Evolutionary conservation across 352 stramenopile species (phyloP).

Genomic region (Phytophthora crassamura): DNA sequence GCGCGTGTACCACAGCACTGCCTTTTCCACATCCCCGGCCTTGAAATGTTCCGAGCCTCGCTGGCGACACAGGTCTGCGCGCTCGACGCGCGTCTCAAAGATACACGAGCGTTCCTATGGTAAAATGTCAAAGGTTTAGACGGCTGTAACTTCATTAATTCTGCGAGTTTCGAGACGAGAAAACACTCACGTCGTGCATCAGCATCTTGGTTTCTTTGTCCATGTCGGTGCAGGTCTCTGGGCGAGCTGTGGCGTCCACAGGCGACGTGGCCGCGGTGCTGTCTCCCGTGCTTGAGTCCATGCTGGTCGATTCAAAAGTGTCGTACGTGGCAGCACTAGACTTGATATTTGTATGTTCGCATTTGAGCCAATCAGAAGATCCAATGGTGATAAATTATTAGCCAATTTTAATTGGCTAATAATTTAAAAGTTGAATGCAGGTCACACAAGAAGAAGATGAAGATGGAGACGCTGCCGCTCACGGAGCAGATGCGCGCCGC

Average conservation of each 20-base stretch:
- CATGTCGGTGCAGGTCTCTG: slow-evolving; percentile 10
- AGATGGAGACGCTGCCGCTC: slow-evolving; percentile 22
- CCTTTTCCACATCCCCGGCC: slow-evolving; percentile 45
- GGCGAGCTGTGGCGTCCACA: background rate
- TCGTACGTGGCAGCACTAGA: slow-evolving; percentile 20
- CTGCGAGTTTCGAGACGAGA: slow-evolving; percentile 1
- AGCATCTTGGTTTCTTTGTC: slow-evolving; percentile 43
- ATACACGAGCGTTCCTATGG: slow-evolving; percentile 82
- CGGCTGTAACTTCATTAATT: slow-evolving; percentile 5
- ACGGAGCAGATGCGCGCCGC: slow-evolving; percentile 61
- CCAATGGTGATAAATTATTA: no score
- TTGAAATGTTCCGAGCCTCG: slow-evolving; percentile 71
- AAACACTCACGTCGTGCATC: slow-evolving; percentile 38
- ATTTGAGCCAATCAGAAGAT: slow-evolving; percentile 17
- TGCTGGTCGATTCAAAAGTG: slow-evolving; percentile 14
- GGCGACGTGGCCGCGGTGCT: background rate
- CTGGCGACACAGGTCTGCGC: slow-evolving; percentile 66
- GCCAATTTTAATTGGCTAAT: background rate
- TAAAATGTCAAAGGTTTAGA: slow-evolving; percentile 10
- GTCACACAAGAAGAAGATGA: background rate
- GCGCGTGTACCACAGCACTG: slow-evolving; percentile 78
- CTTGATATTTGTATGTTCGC: slow-evolving; percentile 2
- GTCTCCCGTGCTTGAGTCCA: slow-evolving; percentile 5
- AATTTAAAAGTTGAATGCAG: slow-evolving; percentile 13
- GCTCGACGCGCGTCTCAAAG: slow-evolving; percentile 84